Evolutionary conservation across 1,284 basidiomycete genomes (phyloP), one percentile per base, ranked within the genome.

Genomic region (Cronartium ribicola): DNA sequence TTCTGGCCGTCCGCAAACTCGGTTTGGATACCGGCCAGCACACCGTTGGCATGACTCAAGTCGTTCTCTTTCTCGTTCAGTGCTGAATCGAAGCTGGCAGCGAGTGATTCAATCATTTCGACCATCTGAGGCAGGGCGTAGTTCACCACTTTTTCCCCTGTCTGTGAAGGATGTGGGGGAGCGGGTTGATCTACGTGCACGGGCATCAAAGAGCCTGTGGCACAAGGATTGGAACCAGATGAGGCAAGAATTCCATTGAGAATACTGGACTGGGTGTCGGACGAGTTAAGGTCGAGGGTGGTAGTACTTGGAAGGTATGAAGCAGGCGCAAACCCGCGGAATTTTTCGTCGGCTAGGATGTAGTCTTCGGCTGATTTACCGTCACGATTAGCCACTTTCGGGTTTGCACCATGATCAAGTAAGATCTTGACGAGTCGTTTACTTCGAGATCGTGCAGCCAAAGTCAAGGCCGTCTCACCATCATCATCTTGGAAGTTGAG

Each of bases 401-500:
- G 93, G 80, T 98, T 92, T 1, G 94, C 96, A 6, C 94, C 94
- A 79, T 98, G 92, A 82, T 98, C 95, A 73, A 99, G 89, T 67
- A 99, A 86, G 20, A 97, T 86, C 80, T 95, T 95, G 77, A 98
- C 94, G 17, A 99, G 86, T n/a, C 94, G 88, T 83, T 98, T 96
- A 81, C 91, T 94, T 73, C 96, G 85, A 79, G 95, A 97, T 46
- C 96, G 87, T 5, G 96, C 96, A 36, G 96, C 95, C 85, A 99
- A 88, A 0, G 96, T 98, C 75, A 99, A 83, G 10, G 96, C 93
- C 13, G 96, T 98, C 83, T 99, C 96, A 43, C 95, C 95, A 78
- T 99, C 96, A 80, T 98, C 94, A 81, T 98, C 96, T 81, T 96
- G 96, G 82, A 98, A 98, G 81, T 99, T 99, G 83, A 99, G 92